Base-by-base conservation (phyloP, 768 basidiomycete species). In the Pleurotus platypus region DNA sequence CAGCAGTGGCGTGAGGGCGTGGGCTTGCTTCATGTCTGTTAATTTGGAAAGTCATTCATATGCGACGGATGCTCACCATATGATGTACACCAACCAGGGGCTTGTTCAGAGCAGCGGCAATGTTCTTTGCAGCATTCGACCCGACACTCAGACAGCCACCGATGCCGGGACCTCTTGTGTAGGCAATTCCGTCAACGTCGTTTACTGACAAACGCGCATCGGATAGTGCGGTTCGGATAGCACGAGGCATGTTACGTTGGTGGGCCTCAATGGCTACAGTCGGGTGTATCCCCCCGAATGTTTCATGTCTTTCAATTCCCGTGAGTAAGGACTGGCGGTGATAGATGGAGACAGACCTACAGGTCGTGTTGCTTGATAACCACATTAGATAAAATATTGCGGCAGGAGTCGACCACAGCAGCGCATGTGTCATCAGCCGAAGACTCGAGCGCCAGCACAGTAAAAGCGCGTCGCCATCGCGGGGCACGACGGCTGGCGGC, bases 341-440 rank as follows among this genome's bases (percentile, higher is more conserved):
- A 58, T 12, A 5, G 48, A 49, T 30, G 45, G 8, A 16, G 27
- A 22, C 42, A 11, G 16, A 62, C 83, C 43, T 60, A 86, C 85
- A 85, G 66, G 40, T 79, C 66, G 59, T 90, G 80, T 66, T 98
- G 95, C 66, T 89, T 92, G 39, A 92, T 73, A 59, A 98, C 87
- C 4, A 98, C 82, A 68, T 94, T 96, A 2, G 92, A 87, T 54
- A 90, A 83, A 40, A 98, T 77, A 65, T 76, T 65, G 16, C 84
- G 80, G 6, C 81, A 74, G 1, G 87, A 89, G 16, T 83, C 81
- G 37, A 99, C 89, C 49, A 98, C 78, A 0, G 95, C 89, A 13
- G 87, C 92, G 63, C 94, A 96, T 1, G 94, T 91, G 66, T 98
- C 97, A 69, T 99, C 96, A 12, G 94, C 93, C 11, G 92, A 94